Base-by-base conservation (phyloP, 257 asterid species). In the Nicotiana tomentosiformis region DNA sequence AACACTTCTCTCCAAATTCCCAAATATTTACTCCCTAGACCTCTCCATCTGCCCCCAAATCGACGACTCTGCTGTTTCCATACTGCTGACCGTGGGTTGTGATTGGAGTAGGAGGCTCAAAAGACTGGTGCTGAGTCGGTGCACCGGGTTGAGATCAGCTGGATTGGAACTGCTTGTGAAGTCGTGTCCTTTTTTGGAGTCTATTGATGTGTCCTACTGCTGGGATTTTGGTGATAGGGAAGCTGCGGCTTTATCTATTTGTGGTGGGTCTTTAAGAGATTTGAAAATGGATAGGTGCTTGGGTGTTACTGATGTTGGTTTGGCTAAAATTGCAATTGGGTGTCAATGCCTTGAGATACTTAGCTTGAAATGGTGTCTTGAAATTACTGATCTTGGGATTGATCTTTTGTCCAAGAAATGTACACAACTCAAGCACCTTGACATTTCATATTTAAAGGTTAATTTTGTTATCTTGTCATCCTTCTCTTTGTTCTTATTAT, bases 21-120 rank as follows among this genome's bases (percentile, higher is more conserved):
- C 88, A 30, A 78, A 74, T 65, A n/a, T 90, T 23, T 2, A 62
- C 70, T 91, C 96, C 7, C 85, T 93, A 66, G 97, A 93, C 84
- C 85, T 93, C 84, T 93, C 97, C 60, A 88, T 72, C 46, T 93
- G 97, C 88, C 96, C 97, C 60, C 87, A 89, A 61, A 49, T 93
- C 78, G 89, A 91, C 32, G 90, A 86, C 69, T 85, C 88, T 18
- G 58, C 90, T n/a, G 87, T 86, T 29, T 62, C 84, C 66, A 46
- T 70, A 67, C 74, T 89, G 76, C 20, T 86, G 60, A 65, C 87
- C 60, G 2, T 83, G n/a, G 83, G 77, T 61, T n/a, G 62, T 43
- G 51, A 77, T 39, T 89, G 88, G 91, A 10, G 83, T 11, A 30
- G 30, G 80, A 81, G 88, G 86, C 49, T 93, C 61, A 86, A 35